Evolutionary conservation across 768 basidiomycete species (phyloP), one percentile per base, ranked within the genome.

Genomic region (Rhodotorula taiwanensis): DNA sequence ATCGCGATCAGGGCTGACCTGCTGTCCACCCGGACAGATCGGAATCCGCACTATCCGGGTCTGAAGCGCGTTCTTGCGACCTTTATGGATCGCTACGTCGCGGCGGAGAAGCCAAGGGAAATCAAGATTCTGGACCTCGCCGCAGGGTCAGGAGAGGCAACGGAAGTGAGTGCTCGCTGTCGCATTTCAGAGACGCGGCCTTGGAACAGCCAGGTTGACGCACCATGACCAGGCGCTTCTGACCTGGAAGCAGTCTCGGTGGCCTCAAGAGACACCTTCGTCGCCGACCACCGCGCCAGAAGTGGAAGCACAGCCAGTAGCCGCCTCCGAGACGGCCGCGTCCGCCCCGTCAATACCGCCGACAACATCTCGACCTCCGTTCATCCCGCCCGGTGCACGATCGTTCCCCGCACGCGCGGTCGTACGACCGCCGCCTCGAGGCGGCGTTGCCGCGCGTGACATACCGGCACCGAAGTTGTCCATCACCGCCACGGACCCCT

Each of bases 1-100:
- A n/a, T 43, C 13, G 23, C 10, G 13, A 3, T 28, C 11, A 5
- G n/a, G 25, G 16, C 20, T 31, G n/a, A 42, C 15, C 28, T 7
- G 3, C 4, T 34, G 41, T 42, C 1, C 5, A 3, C 18, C 6
- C 18, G 33, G 8, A 13, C 36, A 58, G 55, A 88, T 74, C 81
- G 85, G 18, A 87, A 87, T 71, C 85, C 86, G 0, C 86, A 86
- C 75, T 86, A 82, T 66, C 84, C 83, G 4, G 85, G 84, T 10
- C 79, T 86, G 56, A 79, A 82, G 60, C 80, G 79, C 33, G 81
- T 80, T 72, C 74, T 83, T 27, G 80, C 80, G 5, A 41, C 43
- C 6, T 66, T 74, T n/a, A 64, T 76, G 70, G 75, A 75, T 55
- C 70, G 70, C 15, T 79, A 77, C 74, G 76, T 76, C 70, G 70